phyloP scores from a whole-genome alignment of 148 eudicot species.

The Amaranthus hypochondriacus region DNA sequence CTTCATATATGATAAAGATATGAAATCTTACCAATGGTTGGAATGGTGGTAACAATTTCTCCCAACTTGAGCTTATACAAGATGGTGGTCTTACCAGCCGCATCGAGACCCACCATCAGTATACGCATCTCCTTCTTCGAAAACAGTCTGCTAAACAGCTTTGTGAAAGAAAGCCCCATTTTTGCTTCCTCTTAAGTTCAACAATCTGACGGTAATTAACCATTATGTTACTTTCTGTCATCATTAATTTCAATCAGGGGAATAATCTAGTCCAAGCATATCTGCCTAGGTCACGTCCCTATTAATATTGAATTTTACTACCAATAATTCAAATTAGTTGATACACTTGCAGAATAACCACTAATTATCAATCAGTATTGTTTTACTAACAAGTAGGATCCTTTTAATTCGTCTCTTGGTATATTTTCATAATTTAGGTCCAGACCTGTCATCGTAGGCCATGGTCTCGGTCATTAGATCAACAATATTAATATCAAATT shows the following conservation, averaged over 20 bases:
- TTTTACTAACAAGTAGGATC: too few relatives aligned
- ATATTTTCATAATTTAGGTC: too few relatives aligned
- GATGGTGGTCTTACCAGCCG: conserved; percentile 77
- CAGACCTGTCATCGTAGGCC: too few relatives aligned
- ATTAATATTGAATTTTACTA: background rate
- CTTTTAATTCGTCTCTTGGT: too few relatives aligned
- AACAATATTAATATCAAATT: background rate
- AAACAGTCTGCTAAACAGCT: conserved; percentile 65
- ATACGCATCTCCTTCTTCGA: conserved; percentile 74
- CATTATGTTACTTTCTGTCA: background rate
- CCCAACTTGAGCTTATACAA: conserved; percentile 75
- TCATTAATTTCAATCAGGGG: too few relatives aligned
- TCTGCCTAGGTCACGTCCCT: too few relatives aligned
- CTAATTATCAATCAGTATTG: too few relatives aligned
- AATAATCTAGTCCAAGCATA: too few relatives aligned
- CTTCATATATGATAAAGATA: background rate
- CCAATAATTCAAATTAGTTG: background rate
- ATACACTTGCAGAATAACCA: too few relatives aligned
- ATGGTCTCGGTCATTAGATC: too few relatives aligned
- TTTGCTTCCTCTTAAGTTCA: conserved; percentile 18
- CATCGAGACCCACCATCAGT: conserved; percentile 79
- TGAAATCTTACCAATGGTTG: conserved; percentile 57
- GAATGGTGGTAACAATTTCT: conserved; percentile 73
- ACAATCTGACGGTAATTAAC: conserved; percentile 12
- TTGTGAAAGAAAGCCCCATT: conserved; percentile 70